A percentile compares a stretch with the other conserved stretches of the same genome.
Conservation (phyloP, 345 rosid species). For the Eucalyptus sp. region DNA sequence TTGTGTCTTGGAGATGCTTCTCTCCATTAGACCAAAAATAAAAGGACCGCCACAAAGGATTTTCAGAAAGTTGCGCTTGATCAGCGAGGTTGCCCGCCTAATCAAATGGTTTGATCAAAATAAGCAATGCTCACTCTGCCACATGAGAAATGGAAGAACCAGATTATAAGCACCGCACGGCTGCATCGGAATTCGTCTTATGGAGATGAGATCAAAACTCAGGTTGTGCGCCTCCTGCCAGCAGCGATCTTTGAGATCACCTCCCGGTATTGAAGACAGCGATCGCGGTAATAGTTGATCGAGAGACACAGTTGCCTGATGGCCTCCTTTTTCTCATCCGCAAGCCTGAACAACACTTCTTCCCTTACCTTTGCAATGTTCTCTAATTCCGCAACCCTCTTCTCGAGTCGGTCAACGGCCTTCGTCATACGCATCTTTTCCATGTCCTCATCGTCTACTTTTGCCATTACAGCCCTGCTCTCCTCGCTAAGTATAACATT, state of each 20-base stretch:
- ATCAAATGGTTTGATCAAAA: neutral
- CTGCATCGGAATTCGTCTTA: neutral
- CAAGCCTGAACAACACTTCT: conserved; percentile 25
- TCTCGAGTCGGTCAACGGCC: conserved; percentile 15
- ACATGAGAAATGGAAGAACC: neutral
- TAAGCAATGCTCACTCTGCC: neutral
- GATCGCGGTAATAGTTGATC: conserved; percentile 14
- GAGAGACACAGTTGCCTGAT: conserved; percentile 47
- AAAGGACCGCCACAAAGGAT: neutral
- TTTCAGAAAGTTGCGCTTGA: neutral
- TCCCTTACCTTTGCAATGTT: conserved; percentile 27
- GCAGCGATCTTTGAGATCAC: conserved; percentile 4
- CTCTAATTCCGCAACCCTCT: conserved; percentile 31
- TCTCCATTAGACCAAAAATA: neutral
- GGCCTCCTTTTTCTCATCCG: conserved; percentile 75
- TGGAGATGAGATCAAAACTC: neutral
- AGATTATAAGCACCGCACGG: neutral
- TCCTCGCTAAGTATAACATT: conserved; percentile 16
- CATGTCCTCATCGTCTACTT: conserved; percentile 18
- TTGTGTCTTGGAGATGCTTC: neutral
- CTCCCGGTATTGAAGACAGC: conserved; percentile 8
- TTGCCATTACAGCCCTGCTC: conserved; percentile 23
- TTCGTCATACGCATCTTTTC: conserved; percentile 23
- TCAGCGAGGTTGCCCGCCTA: neutral
- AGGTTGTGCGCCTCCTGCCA: neutral